Evolutionary conservation across 768 basidiomycete genomes (phyloP), one percentile per base, ranked within the genome.

Genomic region (Boletales sp.): DNA sequence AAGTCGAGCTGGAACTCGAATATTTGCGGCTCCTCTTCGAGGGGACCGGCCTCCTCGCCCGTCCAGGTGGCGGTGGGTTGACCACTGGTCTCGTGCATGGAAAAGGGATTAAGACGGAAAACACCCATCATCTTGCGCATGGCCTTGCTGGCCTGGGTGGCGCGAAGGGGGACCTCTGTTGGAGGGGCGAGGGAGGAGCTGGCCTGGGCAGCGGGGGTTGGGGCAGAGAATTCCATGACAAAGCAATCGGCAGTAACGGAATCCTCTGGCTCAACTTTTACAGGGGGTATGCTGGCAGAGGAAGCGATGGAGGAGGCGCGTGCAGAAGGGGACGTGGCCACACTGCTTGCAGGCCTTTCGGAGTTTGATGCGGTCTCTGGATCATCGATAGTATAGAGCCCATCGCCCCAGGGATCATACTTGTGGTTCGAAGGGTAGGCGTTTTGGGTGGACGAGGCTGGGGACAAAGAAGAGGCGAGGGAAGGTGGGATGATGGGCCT

Each of bases 111-210:
- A 57, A 89, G 75, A 8, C 87, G 78, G 64, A 90, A 87, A 18
- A 83, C 80, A 38, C 80, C 79, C 87, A 90, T 90, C 81, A 88
- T 82, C 42, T 72, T 70, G 47, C 83, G 79, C 87, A 88, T 88
- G 39, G 78, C 75, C 41, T 78, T 75, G 53, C 78, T 75, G 1
- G 86, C 87, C 59, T 87, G 83, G 0, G 85, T 88, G 8, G 87
- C 87, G 41, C 87, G 84, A 13, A 87, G 75, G 8, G 87, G 86
- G 2, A 87, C 86, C 60, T 82, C 80, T 32, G 78, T 80, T 2
- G 80, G 82, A 1, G 80, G 80, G 1, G 77, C 78, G 44, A 77
- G 69, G 0, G 72, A 65, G 51, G 57, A 58, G 28, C 68, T 70
- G 0, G 66, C 56, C 70, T 77, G 55, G 49, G 69, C 53, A 63